Conservation (phyloP, 306 rosid genomes). For the Casuarina equisetifolia region DNA sequence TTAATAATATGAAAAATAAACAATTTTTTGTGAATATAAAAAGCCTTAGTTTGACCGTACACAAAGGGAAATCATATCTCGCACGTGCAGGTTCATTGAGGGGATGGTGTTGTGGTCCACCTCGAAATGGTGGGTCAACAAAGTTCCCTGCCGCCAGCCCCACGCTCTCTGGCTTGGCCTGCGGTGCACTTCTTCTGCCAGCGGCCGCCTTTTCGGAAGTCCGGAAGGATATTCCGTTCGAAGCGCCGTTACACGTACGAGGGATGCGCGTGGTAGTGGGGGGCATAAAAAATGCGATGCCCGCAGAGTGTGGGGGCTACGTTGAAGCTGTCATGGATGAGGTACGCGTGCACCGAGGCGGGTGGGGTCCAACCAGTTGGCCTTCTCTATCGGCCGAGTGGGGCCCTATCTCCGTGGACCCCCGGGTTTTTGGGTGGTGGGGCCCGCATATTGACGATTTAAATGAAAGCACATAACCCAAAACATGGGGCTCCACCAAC, state of each 20-base stretch:
- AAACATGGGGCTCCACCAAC: conserved; percentile 14
- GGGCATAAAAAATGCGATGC: not conserved
- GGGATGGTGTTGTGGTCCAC: conserved; percentile 26
- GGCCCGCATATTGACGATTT: not conserved
- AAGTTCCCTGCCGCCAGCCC: not conserved
- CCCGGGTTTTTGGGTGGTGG: conserved; percentile 22
- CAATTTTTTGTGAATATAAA: not conserved
- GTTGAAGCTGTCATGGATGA: conserved; percentile 29
- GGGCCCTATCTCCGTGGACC: conserved; percentile 23
- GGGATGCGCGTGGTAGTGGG: not conserved
- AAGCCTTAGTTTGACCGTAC: not conserved
- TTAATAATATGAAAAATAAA: too few species aligned
- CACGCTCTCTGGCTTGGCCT: not conserved
- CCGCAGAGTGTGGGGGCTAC: conserved; percentile 33
- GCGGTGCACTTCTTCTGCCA: not conserved
- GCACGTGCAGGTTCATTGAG: conserved; percentile 31
- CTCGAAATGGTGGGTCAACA: conserved; percentile 37
- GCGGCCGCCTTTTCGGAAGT: not conserved
- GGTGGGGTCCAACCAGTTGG: conserved; percentile 14
- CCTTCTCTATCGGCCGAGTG: not conserved
- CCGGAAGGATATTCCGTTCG: not conserved
- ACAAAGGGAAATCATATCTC: not conserved
- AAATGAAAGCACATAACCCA: not conserved
- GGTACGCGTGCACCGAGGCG: conserved; percentile 33
- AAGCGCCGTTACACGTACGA: not conserved